Percentiles rank a stretch among this genome's conserved stretches.
These are phyloP conservation scores for Neurospora sp. DNA, from an alignment of 495 filamentous ascomycete species.

Conservation along the genomic window DNA sequence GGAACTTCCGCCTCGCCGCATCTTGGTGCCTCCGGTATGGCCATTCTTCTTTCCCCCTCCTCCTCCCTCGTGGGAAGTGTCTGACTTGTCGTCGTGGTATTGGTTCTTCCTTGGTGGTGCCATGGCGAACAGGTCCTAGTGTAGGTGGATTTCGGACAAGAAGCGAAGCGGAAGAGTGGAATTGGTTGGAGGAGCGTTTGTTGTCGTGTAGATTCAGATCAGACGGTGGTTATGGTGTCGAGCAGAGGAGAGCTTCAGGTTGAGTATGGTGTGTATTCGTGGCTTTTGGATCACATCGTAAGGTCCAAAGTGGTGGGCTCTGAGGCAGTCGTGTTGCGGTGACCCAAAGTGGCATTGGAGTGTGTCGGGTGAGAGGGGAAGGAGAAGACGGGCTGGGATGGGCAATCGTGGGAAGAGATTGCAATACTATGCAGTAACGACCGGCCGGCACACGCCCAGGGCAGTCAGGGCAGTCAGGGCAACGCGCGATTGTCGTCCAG, in stretches of 20 bases:
- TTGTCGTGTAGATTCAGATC: background rate
- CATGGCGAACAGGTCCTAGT: constrained; percentile 14
- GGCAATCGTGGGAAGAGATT: background rate
- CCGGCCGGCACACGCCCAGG: background rate
- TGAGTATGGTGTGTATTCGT: background rate
- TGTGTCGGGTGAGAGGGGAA: background rate
- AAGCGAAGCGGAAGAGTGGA: background rate
- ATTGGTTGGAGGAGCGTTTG: background rate
- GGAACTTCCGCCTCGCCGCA: constrained; percentile 37
- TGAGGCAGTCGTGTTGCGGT: background rate
- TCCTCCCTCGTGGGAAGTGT: constrained; percentile 21
- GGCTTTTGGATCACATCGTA: background rate
- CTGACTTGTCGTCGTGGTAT: constrained; percentile 37
- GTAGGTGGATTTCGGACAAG: background rate
- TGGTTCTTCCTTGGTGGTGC: constrained; percentile 24
- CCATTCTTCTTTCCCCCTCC: constrained; percentile 29
- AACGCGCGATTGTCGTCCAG: background rate
- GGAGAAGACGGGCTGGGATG: background rate
- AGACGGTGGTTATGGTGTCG: background rate
- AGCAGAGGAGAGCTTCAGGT: background rate
- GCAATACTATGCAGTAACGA: background rate
- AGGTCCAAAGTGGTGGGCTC: background rate
- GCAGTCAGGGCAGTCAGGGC: background rate
- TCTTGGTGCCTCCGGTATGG: constrained; percentile 27
- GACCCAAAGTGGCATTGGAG: background rate